Evolutionary conservation across 1,284 basidiomycete species (phyloP), one percentile per base, ranked within the genome.

Genomic region (Puccinia hordei): DNA sequence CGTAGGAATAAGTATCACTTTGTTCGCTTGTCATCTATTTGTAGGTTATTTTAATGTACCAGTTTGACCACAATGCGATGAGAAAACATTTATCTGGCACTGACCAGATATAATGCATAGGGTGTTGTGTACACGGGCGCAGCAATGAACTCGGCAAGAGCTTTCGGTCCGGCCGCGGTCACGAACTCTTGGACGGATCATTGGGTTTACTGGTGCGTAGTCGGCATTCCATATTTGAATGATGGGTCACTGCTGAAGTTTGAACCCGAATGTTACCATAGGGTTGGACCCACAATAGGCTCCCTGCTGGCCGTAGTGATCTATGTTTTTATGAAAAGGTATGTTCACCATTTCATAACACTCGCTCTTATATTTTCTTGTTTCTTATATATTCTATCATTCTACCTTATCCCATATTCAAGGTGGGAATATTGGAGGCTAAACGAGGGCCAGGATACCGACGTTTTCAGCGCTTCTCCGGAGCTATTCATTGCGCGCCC

Each of bases 231-330:
- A 59, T 22, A 55, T 73, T 41, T 57, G 15, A 35, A 35, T 55
- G n/a, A 17, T 59, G 30, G 44, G 27, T 44, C n/a, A 44, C 22
- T 33, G 55, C 41, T 59, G n/a, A 74, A 15, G 55, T 44, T 53
- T 17, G 49, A 66, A 53, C 13, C 5, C 30, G 24, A 27, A 38
- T 41, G 44, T 17, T 35, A 35, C 57, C 12, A 4, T 51, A 80
- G 78, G 78, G 51, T 80, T 44, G 78, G 78, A 15, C 78, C 78
- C 61, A 73, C 78, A 33, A 27, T 80, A 35, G 78, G 78, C 24
- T 80, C 78, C n/a, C 22, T 80, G 6, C 41, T 73, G 27, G 78
- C 78, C 12, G 69, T 73, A 6, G 9, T 46, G 10, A 73, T 80
- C n/a, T 80, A 80, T 19, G 59, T 59, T 0, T 61, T 73, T 24